phyloP scores from a whole-genome alignment of 805 yeast species.

The Kuraishia capsulata region DNA sequence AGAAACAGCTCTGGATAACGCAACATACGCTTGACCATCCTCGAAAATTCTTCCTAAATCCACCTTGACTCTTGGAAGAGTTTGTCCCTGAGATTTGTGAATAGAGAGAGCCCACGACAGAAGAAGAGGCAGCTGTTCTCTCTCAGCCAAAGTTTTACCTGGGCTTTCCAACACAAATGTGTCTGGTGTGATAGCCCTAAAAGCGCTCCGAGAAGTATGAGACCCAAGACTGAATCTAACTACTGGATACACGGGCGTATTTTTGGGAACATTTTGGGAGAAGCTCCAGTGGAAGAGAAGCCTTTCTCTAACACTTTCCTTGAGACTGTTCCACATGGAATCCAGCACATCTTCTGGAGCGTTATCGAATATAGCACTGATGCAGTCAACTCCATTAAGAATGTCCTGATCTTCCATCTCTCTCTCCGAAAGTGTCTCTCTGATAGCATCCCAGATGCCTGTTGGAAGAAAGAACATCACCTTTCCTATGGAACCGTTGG shows the following conservation, averaged over 20 bases:
- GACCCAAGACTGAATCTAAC: slow-evolving; percentile 2
- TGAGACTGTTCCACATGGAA: background rate
- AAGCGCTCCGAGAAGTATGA: background rate
- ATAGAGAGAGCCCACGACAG: slow-evolving; percentile 96
- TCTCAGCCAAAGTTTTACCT: background rate
- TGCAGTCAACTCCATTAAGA: background rate
- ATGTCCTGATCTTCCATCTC: slow-evolving; percentile 12
- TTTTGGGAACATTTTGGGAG: too few relatives aligned
- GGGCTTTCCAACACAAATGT: background rate
- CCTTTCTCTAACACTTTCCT: background rate
- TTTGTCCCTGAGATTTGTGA: slow-evolving; percentile 94
- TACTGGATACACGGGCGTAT: slow-evolving; percentile 2
- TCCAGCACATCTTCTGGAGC: background rate
- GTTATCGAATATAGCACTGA: background rate
- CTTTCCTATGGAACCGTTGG: slow-evolving; percentile 71
- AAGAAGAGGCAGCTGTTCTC: slow-evolving; percentile 68
- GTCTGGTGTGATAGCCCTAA: background rate
- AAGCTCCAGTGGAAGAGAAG: too few relatives aligned
- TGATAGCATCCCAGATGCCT: slow-evolving; percentile 1
- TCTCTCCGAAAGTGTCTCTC: background rate
- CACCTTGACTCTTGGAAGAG: slow-evolving; percentile 66
- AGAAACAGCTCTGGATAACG: slow-evolving; percentile 80
- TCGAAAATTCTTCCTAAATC: slow-evolving; percentile 75
- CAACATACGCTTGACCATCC: slow-evolving; percentile 94
- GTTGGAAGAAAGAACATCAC: slow-evolving; percentile 36